Evolutionary conservation across 1,139 yeast species (phyloP), one percentile per base, ranked within the genome.

Genomic region (Candida tunisiensis): DNA sequence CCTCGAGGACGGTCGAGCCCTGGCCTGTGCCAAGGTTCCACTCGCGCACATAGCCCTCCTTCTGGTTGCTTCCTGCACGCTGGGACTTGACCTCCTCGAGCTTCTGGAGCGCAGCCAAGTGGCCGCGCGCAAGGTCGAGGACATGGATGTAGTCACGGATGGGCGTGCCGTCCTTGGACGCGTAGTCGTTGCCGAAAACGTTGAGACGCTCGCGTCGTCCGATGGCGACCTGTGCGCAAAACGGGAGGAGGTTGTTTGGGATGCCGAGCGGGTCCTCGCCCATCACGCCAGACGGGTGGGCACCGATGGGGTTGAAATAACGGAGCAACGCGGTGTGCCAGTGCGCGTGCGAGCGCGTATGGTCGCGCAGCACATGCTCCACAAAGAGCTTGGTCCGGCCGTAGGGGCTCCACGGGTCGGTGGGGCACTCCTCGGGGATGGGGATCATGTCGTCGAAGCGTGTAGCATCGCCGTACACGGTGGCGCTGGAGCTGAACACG

Each of bases 1-100:
- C 74, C 39, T 79, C 85, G 31, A 75, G 59, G 5, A 78, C 92
- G 2, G 91, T 75, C 6, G 75, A 61, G 5, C 92, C 92, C 24
- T 60, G 65, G 25, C 92, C 92, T 15, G 88, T 71, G 25, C 92
- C 92, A 35, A 78, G 62, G 45, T 79, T 79, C 91, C 91, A 79
- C 44, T 71, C 88, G 31, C 85, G 62, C 45, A 65, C 70, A 32
- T 68, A 57, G 5, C 79, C 80, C 18, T 49, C 40, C 9, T 48
- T 41, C 6, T 28, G 28, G 22, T 36, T 37, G 6, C 37, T 17
- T 25, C 26, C 33, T 8, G 28, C 21, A 7, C 31, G 32, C 9
- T 36, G 30, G 17, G 15, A 11, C 6, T 44, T 34, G 25, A 54
- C 41, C n/a, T 45, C 41, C 34, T 62, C 62, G 32, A 78, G 61